Evolutionary conservation across 495 filamentous ascomycete genomes (phyloP).

Genomic region (Xeromyces bisporus): DNA sequence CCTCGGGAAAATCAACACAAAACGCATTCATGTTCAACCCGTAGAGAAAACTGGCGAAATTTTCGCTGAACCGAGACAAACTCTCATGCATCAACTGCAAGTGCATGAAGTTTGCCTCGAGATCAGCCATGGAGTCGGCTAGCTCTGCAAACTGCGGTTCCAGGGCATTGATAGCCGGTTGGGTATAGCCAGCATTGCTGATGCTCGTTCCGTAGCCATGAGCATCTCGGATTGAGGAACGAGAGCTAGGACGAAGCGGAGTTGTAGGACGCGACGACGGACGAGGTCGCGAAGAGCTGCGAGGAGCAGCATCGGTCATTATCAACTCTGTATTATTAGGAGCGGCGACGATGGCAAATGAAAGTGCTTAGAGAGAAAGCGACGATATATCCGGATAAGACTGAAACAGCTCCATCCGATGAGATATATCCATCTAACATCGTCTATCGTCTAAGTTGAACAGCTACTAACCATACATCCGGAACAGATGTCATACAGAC

Average conservation of each 20-base stretch:
- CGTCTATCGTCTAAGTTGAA: too few relatives aligned
- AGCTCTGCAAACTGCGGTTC: slow-evolving; percentile 87
- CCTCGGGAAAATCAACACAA: slow-evolving; percentile 95
- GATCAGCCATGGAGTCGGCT: slow-evolving; percentile 82
- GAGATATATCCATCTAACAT: too few relatives aligned
- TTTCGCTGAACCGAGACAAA: slow-evolving; percentile 84
- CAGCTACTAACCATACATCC: too few relatives aligned
- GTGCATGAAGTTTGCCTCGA: slow-evolving; percentile 95
- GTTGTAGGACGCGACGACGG: slow-evolving; percentile 71
- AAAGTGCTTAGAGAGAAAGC: too few relatives aligned
- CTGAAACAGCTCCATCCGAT: too few relatives aligned
- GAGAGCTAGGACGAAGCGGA: slow-evolving; percentile 78
- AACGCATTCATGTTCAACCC: slow-evolving; percentile 98
- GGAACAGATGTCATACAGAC: too few relatives aligned
- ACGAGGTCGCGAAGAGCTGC: slow-evolving; percentile 25
- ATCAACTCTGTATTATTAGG: not conserved
- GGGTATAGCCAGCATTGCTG: slow-evolving; percentile 28
- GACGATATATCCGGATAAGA: too few relatives aligned
- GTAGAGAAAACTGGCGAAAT: slow-evolving; percentile 87
- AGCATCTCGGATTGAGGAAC: slow-evolving; percentile 65
- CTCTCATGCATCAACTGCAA: slow-evolving; percentile 96
- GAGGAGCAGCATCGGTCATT: slow-evolving; percentile 20
- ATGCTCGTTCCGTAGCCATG: slow-evolving; percentile 34
- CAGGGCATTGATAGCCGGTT: slow-evolving; percentile 63
- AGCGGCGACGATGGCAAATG: too few relatives aligned